Evolutionary conservation across 2,329 filamentous ascomycete genomes (phyloP), one percentile per base, ranked within the genome.

Genomic region (Ilyonectria destructans): DNA sequence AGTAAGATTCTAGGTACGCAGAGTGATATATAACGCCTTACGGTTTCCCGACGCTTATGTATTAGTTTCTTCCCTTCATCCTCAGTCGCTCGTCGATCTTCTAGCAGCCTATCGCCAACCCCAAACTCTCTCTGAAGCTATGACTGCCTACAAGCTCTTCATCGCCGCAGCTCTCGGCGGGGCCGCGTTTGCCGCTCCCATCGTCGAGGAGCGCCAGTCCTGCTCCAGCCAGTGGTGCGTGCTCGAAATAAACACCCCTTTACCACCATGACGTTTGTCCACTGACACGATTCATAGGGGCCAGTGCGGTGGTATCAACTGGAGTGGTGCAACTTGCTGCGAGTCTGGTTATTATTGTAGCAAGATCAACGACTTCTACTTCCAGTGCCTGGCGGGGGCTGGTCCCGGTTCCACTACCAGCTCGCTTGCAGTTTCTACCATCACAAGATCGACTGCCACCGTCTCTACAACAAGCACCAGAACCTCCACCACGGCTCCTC

Each of bases 271-370:
- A 1, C 1, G 6, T 7, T 13, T 2, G 6, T 9, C 23, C 9
- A 23, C 65, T 74, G 0, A 74, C 49, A 52, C 3, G 26, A 1
- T 26, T 80, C 4, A 77, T 73, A 77, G 75, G 75, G 64, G 70
- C 23, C 85, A 86, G 66, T 86, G 85, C 48, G 85, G 85, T 64
- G 85, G 85, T n/a, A 79, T 70, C n/a, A 80, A 77, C 61, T 86
- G 78, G 78, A 74, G 68, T 17, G 85, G 85, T 23, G 71, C 82
- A n/a, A 85, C 82, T 2, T 85, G 83, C 78, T 87, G 85, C 65
- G 71, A 66, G 31, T 43, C 67, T 6, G 73, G 73, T 13, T 74
- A 66, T 40, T 62, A 63, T 31, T 75, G 73, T 57, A 73, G 68
- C 59, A 75, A 74, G 69, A 10, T 75, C 52, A 75, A 75, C 23